Evolutionary conservation across 345 rosid species (phyloP), one percentile per base, ranked within the genome.

Genomic region (Sapria himalayana): DNA sequence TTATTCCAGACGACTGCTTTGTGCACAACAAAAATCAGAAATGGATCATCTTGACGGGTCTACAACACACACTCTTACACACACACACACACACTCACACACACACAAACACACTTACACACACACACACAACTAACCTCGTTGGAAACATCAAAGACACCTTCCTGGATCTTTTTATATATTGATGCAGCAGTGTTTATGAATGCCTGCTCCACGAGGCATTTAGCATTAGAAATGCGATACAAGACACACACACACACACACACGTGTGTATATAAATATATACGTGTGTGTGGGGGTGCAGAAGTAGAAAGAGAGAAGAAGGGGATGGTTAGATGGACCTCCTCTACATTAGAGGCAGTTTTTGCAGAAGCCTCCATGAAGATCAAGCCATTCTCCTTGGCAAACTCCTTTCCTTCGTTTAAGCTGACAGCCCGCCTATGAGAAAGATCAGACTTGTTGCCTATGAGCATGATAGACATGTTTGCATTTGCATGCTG

Each of bases 281-380:
- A n/a, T n/a, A n/a, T n/a, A n/a, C n/a, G n/a, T n/a, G n/a, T n/a
- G n/a, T n/a, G n/a, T n/a, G n/a, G n/a, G n/a, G n/a, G n/a, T n/a
- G n/a, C n/a, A n/a, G n/a, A n/a, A n/a, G n/a, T n/a, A n/a, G n/a
- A 43, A 20, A 3, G 19, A 12, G 5, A 33, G 11, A 33, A 22
- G 33, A 1, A 7, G n/a, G n/a, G n/a, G n/a, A n/a, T n/a, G n/a
- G n/a, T n/a, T n/a, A n/a, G n/a, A n/a, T n/a, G n/a, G 41, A 80
- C 98, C 84, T 89, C 95, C 51, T 89, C 95, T 4, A 89, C 98
- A 58, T 89, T 89, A 62, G 70, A 93, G 51, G 98, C 92, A 57
- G 98, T 82, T 58, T 84, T 89, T 27, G 98, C 98, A 49, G 98
- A 89, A 45, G 95, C 98, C 50, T 89, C 98, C 93, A 84, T 89